Base-by-base conservation (phyloP, 1,284 basidiomycete genomes). In the Rhodotorula glutinis region DNA sequence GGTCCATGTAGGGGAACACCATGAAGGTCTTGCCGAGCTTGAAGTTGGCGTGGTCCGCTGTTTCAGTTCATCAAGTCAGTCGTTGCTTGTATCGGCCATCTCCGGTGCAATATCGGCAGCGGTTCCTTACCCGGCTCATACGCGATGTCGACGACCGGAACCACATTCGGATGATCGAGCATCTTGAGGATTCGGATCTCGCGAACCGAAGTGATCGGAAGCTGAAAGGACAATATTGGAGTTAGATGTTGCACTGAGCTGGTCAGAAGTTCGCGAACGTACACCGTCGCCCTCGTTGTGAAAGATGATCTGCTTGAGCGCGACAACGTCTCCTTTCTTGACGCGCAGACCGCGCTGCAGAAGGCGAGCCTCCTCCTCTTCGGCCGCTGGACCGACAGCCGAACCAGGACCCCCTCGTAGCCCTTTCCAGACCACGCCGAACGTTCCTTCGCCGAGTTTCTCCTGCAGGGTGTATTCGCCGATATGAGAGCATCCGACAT, bases 1-100 rank as follows among this genome's bases (percentile, higher is more conserved):
- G 96, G 76, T 98, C 95, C 93, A 98, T 97, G 80, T 96, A 98
- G 0, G 95, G 95, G 77, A 98, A 98, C 43, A 98, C 94, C 94
- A 98, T 97, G 80, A 91, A 97, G 25, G 85, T 81, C 58, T 82
- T 82, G 57, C 92, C 83, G 53, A 88, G 85, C 65, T 75, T 72
- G 23, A 74, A 65, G 17, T 58, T 61, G 40, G 53, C 51, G 49
- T 79, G 76, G 40, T 76, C 85, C 85, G 75, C 74, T 76, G 64
- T 47, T 25, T 19, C 73, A 62, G 72, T 68, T 27, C 21, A 14
- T 33, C 44, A 4, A 53, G 56, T 30, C n/a, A 16, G 29, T n/a
- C 11, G 21, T 13, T 17, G 27, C 16, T 16, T 17, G n/a, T n/a
- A n/a, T n/a, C n/a, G n/a, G n/a, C n/a, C n/a, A n/a, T n/a, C n/a